These are phyloP conservation scores for Colletotrichum cereale DNA, from an alignment of 2,329 filamentous ascomycete genomes.

Conservation along the genomic window DNA sequence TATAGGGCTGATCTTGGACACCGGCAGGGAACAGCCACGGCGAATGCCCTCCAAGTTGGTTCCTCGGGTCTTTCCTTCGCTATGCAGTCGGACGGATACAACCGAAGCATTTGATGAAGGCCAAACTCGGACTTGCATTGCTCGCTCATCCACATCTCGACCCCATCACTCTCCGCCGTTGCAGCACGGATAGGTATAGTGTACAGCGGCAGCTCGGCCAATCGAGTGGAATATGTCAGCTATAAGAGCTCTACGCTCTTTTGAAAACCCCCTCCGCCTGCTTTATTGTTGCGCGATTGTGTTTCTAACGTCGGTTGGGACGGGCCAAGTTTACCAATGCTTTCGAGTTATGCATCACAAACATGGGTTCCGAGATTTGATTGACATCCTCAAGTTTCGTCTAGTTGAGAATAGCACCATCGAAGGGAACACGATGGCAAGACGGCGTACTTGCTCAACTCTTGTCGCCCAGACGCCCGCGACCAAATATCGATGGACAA, in stretches of 20 bases:
- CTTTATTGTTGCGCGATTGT: too few relatives aligned
- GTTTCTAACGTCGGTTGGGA: neutral
- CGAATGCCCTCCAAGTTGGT: too few relatives aligned
- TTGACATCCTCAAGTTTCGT: neutral
- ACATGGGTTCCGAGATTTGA: neutral
- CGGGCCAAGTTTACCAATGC: neutral
- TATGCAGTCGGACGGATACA: too few relatives aligned
- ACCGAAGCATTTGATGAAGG: slow-evolving; percentile 3
- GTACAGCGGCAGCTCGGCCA: neutral
- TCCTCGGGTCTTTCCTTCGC: neutral
- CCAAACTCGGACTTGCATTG: slow-evolving; percentile 1
- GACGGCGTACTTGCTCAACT: neutral
- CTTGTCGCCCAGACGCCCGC: neutral
- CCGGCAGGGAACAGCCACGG: neutral
- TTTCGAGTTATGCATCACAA: neutral
- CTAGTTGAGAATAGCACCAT: neutral
- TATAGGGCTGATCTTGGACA: neutral
- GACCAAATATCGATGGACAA: neutral
- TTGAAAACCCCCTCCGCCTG: neutral
- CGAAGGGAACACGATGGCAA: neutral
- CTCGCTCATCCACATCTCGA: slow-evolving; percentile 14
- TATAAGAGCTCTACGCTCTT: slow-evolving; percentile 4
- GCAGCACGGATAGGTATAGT: neutral
- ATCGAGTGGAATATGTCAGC: neutral
- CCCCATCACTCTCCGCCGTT: slow-evolving; percentile 11